A percentile compares a stretch with the other conserved stretches of the same genome.
These are phyloP conservation scores for Cucumis melo DNA, from an alignment of 306 rosid genomes.

Conservation along the genomic window DNA sequence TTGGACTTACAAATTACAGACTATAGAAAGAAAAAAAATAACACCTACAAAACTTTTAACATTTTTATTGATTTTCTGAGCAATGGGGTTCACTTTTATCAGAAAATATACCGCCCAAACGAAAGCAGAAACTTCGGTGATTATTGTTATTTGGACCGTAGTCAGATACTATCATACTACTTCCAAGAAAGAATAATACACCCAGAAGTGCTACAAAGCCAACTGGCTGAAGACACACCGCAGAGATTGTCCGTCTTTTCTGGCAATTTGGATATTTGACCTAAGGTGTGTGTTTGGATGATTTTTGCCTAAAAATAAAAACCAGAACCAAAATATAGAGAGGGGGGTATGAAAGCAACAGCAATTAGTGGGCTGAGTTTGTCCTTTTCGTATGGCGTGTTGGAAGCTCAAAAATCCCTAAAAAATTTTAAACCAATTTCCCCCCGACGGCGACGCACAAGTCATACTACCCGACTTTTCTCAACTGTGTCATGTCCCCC, in stretches of 20 bases:
- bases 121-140: not conserved
- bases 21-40: not conserved
- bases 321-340: not conserved
- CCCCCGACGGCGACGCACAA: not conserved
- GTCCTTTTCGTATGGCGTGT: not conserved
- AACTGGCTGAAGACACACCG: not conserved
- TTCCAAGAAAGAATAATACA: not conserved
- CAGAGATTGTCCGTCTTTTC: not conserved
- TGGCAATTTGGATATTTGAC: constrained; percentile 1
- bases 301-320: not conserved
- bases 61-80: not conserved
- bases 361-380: not conserved
- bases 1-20: not conserved
- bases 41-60: not conserved
- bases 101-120: not conserved
- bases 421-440: not conserved
- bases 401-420: not conserved
- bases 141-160: constrained; percentile 4
- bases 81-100: not conserved
- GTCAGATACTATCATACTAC: not conserved
- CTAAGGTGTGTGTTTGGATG: not conserved
- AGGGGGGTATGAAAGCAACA: not conserved
- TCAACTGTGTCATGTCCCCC: not conserved
- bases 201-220: not conserved
- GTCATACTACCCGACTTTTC: not conserved